Percentiles rank a stretch among this genome's conserved stretches.
Evolutionary conservation across 129 eudicot genomes (phyloP).

Genomic region (Pittosporum tobira): DNA sequence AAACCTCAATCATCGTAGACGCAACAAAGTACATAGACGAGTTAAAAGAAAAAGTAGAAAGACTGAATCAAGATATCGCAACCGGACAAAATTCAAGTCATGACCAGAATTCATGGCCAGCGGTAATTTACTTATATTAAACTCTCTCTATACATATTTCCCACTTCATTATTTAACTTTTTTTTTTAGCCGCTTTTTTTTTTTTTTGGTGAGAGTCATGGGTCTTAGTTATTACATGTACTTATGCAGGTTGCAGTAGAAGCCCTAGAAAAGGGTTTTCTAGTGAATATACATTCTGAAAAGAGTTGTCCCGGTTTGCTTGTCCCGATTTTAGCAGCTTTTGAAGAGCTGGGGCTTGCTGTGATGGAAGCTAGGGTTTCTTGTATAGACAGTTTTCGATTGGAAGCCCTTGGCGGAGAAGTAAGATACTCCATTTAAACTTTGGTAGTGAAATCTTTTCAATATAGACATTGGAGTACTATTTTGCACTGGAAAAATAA

Average conservation of each 20-base stretch:
- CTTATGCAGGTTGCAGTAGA: constrained; percentile 61
- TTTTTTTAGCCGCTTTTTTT: too few relatives aligned
- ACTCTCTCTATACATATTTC: too few relatives aligned
- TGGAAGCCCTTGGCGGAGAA: constrained; percentile 78
- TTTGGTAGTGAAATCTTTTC: too few relatives aligned
- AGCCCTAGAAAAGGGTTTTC: constrained; percentile 81
- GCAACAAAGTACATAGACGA: constrained; percentile 86
- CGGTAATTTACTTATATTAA: constrained; percentile 35
- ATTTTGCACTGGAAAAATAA: too few relatives aligned
- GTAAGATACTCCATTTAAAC: constrained; percentile 35
- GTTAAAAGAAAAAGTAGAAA: constrained; percentile 72
- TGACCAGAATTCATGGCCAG: constrained; percentile 47
- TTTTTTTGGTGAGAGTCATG: not conserved
- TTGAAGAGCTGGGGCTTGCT: constrained; percentile 71
- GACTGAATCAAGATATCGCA: constrained; percentile 56
- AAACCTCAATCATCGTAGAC: constrained; percentile 68
- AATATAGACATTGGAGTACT: too few relatives aligned
- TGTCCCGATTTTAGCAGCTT: constrained; percentile 57
- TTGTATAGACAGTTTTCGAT: constrained; percentile 66
- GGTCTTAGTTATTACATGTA: not conserved
- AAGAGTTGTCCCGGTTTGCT: constrained; percentile 76
- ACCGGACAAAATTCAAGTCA: constrained; percentile 36
- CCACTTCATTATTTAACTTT: not conserved
- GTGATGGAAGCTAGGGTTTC: constrained; percentile 93
- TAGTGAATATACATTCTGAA: constrained; percentile 54